Evolutionary conservation across 352 stramenopile species (phyloP).

Genomic region (Globisporangium sylvaticum): DNA sequence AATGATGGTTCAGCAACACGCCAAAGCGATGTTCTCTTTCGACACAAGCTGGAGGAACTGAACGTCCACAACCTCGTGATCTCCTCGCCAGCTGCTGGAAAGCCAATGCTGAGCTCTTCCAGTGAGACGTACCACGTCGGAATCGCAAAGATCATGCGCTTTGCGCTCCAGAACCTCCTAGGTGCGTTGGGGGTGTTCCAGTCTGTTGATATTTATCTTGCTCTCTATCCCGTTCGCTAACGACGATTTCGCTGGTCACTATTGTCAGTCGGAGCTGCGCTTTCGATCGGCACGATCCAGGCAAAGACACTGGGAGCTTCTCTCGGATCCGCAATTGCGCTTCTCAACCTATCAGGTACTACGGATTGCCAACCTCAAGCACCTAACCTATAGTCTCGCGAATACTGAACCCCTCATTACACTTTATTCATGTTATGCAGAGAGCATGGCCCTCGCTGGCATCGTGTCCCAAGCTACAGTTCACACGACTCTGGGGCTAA

Average conservation of each 20-base stretch:
- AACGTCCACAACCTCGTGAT: background rate
- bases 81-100: no score
- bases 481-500: background rate
- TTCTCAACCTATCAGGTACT: background rate
- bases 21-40: background rate
- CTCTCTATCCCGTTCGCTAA: background rate
- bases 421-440: background rate
- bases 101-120: background rate
- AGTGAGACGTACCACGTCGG: background rate
- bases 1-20: background rate
- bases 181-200: no score
- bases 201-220: background rate
- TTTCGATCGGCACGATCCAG: background rate
- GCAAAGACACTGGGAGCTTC: background rate
- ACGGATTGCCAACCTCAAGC: background rate
- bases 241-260: background rate
- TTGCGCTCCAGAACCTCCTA: background rate
- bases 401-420: background rate
- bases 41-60: background rate
- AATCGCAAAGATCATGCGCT: conserved; percentile 1
- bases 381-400: no score
- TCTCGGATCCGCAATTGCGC: background rate
- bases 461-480: background rate
- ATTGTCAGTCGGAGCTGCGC: background rate
- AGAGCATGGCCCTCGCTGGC: background rate